Evolutionary conservation across 768 basidiomycete species (phyloP), one percentile per base, ranked within the genome.

Genomic region (Sporobolomyces pararoseus): DNA sequence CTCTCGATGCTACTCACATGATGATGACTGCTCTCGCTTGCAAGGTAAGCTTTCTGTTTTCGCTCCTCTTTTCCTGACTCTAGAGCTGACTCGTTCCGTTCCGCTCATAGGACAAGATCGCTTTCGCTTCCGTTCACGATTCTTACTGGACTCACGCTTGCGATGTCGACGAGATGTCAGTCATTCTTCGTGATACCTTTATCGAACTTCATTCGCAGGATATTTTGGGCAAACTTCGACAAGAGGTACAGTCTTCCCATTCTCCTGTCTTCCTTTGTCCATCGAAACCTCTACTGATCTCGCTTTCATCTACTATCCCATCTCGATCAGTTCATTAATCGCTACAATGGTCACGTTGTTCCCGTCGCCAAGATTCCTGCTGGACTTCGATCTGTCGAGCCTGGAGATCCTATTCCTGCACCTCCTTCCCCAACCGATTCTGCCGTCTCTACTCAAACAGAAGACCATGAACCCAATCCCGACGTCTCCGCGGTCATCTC

Each of bases 81-180:
- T 6, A 23, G 6, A 47, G 23, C 6, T 47, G 12, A 13, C 68
- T 32, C 4, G 66, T 66, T 39, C 17, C 27, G 5, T 10, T 14
- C 62, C 23, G 46, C 3, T 75, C 92, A 89, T 84, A 87, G 17
- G 85, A 84, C 76, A 83, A 82, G 44, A 77, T 99, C 73, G 87
- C 88, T 0, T 98, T 97, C 79, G 94, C 95, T 1, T 90, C 92
- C 1, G 96, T 99, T 16, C 96, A 99, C 78, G 96, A 99, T 78
- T 98, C 96, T 1, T 99, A 97, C 81, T 99, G 96, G 96, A 97
- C 95, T 5, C 96, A 99, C 77, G 89, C 96, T 0, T 85, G 82
- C 52, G 85, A 84, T 73, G 88, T 97, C 63, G 90, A 96, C 80
- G 81, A 86, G 60, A 95, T 98, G 92, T 89, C 91, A 0, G 83